Conservation (phyloP, 2,329 filamentous ascomycete species). For the Ophiostoma montium region DNA sequence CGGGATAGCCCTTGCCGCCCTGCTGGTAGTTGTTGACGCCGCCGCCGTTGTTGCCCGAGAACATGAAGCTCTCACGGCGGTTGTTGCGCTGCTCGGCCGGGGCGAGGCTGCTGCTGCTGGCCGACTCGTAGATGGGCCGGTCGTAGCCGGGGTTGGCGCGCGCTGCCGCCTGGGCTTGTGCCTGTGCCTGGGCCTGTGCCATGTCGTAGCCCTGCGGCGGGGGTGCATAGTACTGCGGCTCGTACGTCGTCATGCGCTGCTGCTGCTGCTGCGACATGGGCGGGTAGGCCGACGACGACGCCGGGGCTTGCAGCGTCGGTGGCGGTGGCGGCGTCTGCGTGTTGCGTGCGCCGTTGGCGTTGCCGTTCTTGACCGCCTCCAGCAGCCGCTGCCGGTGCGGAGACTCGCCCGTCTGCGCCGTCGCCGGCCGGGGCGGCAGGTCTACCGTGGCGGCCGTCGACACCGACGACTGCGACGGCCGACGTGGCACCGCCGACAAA, state of each 20-base stretch:
- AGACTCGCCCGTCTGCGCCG: conserved; percentile 33
- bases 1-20: conserved; percentile 27
- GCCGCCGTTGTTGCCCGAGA: conserved; percentile 21
- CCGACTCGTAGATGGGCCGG: conserved; percentile 21
- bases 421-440: conserved; percentile 32
- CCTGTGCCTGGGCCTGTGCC: conserved; percentile 17
- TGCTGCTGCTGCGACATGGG: conserved; percentile 7
- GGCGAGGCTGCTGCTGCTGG: conserved; percentile 16
- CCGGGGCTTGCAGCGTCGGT: conserved; percentile 11
- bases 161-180: conserved; percentile 14
- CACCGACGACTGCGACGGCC: conserved; percentile 14
- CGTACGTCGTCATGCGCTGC: conserved; percentile 24
- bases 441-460: conserved; percentile 7
- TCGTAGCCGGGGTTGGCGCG: conserved; percentile 24
- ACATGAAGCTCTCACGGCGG: conserved; percentile 46
- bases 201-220: conserved; percentile 20
- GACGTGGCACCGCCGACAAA: conserved; percentile 24
- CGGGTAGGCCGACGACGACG: conserved; percentile 4
- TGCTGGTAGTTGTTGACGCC: conserved; percentile 27
- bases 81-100: conserved; percentile 21
- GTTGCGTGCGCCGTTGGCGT: conserved; percentile 20
- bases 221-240: conserved; percentile 25
- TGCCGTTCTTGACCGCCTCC: conserved; percentile 22
- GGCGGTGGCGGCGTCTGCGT: conserved; percentile 41
- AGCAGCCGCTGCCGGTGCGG: conserved; percentile 36